These are phyloP conservation scores for Eucalyptus shirleyi DNA, from an alignment of 345 rosid genomes.

Conservation along the genomic window DNA sequence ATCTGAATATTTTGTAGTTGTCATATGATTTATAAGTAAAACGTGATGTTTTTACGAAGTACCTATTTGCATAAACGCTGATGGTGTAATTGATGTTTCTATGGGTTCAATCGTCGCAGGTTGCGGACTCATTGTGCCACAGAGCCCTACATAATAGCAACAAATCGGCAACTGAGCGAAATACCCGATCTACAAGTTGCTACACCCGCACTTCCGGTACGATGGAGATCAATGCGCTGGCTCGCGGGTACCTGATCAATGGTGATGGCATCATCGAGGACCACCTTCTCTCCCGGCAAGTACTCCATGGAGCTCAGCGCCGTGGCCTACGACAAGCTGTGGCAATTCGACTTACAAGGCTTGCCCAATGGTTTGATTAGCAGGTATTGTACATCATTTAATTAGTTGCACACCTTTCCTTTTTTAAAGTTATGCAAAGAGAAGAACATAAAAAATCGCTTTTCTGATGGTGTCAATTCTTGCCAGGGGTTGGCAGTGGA, in stretches of 20 bases:
- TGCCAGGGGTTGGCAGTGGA: constrained; percentile 11
- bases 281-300: constrained; percentile 40
- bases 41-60: background rate
- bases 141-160: constrained; percentile 63
- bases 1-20: background rate
- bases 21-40: background rate
- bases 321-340: constrained; percentile 23
- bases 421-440: background rate
- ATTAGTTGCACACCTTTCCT: background rate
- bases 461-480: background rate
- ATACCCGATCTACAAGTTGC: constrained; percentile 49
- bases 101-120: constrained; percentile 13
- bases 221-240: constrained; percentile 68
- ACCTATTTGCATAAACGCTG: background rate
- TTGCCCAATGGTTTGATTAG: constrained; percentile 42
- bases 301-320: constrained; percentile 49
- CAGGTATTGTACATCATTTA: constrained; percentile 4
- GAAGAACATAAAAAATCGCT: background rate
- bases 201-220: constrained; percentile 75
- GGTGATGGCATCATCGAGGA: constrained; percentile 57
- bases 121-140: constrained; percentile 51
- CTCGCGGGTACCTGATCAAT: constrained; percentile 38
- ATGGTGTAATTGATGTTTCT: background rate
- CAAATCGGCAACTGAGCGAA: constrained; percentile 53
- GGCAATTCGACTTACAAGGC: constrained; percentile 44